A percentile compares a stretch with the other conserved stretches of the same genome.
These are phyloP conservation scores for Flueggea neowawraea DNA, from an alignment of 441 rosid species.

Conservation along the genomic window DNA sequence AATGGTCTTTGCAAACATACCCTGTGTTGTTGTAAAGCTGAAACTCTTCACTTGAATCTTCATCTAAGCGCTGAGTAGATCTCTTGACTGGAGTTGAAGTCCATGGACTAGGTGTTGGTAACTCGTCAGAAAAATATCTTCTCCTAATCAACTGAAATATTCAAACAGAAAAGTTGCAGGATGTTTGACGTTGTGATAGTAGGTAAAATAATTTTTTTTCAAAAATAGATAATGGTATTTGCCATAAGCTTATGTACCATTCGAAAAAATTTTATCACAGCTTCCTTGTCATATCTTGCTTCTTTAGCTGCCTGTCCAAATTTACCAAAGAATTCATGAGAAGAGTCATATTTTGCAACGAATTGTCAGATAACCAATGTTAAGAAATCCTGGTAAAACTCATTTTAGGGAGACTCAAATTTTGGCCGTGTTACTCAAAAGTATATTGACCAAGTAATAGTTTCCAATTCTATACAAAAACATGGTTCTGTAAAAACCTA, in stretches of 20 bases:
- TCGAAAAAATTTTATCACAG: slow-evolving; percentile 74
- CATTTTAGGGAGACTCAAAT: too few relatives aligned
- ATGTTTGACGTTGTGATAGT: too few relatives aligned
- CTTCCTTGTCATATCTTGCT: slow-evolving; percentile 97
- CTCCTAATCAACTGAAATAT: slow-evolving; percentile 78
- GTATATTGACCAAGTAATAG: too few relatives aligned
- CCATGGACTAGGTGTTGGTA: slow-evolving; percentile 72
- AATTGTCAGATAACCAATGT: too few relatives aligned
- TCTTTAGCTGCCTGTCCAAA: slow-evolving; percentile 85
- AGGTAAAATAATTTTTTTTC: too few relatives aligned
- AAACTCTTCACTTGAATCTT: slow-evolving; percentile 63
- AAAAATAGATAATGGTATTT: neutral
- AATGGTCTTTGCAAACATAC: slow-evolving; percentile 25
- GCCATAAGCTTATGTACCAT: slow-evolving; percentile 41
- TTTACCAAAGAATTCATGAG: slow-evolving; percentile 10
- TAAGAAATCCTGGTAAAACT: too few relatives aligned
- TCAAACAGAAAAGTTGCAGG: slow-evolving; percentile 11
- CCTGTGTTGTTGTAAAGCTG: slow-evolving; percentile 53
- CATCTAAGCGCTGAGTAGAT: slow-evolving; percentile 70
- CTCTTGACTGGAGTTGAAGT: slow-evolving; percentile 55
- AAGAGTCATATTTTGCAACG: too few relatives aligned
- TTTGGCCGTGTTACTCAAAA: too few relatives aligned
- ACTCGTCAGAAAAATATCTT: slow-evolving; percentile 88
- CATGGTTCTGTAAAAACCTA: neutral
- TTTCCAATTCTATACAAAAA: neutral